Percentiles rank a stretch among this genome's conserved stretches.
phyloP scores from a whole-genome alignment of 1,284 basidiomycete genomes.

The Athelia psychrophila region DNA sequence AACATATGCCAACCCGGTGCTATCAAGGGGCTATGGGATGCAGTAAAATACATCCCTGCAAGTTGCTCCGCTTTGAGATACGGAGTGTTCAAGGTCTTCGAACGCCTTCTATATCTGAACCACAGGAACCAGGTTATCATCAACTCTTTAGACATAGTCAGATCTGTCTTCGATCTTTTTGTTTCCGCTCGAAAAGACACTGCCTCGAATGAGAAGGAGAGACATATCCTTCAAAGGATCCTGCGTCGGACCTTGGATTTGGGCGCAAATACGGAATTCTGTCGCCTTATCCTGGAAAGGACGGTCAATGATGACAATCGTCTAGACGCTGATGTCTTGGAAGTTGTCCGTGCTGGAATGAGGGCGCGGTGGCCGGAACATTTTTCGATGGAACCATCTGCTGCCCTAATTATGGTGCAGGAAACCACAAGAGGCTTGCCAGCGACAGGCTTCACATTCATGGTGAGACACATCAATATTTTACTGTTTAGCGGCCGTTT shows the following conservation, averaged over 20 bases:
- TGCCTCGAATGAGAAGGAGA: constrained; percentile 40
- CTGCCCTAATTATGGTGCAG: constrained; percentile 45
- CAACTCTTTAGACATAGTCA: constrained; percentile 52
- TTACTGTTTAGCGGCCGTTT: constrained; percentile 4
- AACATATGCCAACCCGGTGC: constrained; percentile 54
- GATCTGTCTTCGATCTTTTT: constrained; percentile 49
- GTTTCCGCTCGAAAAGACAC: constrained; percentile 20
- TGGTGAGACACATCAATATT: constrained; percentile 39
- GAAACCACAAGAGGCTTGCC: constrained; percentile 48
- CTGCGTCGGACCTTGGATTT: constrained; percentile 65
- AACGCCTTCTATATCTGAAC: constrained; percentile 52
- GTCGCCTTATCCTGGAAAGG: constrained; percentile 57
- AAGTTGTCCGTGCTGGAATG: constrained; percentile 64
- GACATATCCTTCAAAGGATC: constrained; percentile 55
- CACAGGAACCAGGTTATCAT: constrained; percentile 70
- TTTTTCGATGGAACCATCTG: constrained; percentile 58
- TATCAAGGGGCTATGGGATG: constrained; percentile 51
- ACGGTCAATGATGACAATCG: constrained; percentile 42
- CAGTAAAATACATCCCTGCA: constrained; percentile 29
- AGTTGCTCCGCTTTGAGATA: constrained; percentile 39
- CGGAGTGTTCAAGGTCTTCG: constrained; percentile 56
- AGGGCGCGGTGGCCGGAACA: constrained; percentile 74
- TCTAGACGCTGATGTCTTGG: constrained; percentile 62
- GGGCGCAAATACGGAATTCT: constrained; percentile 61
- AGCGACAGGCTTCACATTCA: constrained; percentile 61